A percentile compares a stretch with the other conserved stretches of the same genome.
phyloP scores from a whole-genome alignment of 139 green algal genomes.

The Cymbomonas tetramitiformis region DNA sequence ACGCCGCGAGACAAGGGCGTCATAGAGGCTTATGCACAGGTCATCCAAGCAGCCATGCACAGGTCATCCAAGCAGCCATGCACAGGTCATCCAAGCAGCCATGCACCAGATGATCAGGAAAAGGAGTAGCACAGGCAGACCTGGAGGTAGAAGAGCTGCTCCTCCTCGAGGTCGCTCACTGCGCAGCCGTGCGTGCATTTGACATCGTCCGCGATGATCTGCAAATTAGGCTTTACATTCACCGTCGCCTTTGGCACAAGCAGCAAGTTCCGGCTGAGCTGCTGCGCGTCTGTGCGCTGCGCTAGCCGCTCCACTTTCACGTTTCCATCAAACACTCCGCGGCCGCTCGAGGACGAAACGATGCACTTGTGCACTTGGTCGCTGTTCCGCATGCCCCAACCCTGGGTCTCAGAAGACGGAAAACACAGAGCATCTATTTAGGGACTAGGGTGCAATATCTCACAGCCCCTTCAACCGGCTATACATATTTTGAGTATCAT shows the following conservation, averaged over 20 bases:
- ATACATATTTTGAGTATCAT: too few species aligned
- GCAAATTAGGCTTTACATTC: slow-evolving; percentile 94
- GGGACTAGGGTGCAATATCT: too few species aligned
- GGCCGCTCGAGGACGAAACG: slow-evolving; percentile 44
- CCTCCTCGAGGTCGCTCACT: slow-evolving; percentile 86
- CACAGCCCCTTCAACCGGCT: too few species aligned
- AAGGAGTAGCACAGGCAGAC: too few species aligned
- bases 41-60: too few species aligned
- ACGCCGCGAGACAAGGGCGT: too few species aligned
- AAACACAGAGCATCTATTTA: too few species aligned
- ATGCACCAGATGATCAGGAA: slow-evolving; percentile 11
- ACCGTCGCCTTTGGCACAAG: slow-evolving; percentile 78
- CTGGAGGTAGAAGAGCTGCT: slow-evolving; percentile 97
- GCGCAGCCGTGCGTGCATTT: slow-evolving; percentile 94
- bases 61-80: too few species aligned
- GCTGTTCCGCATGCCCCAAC: too few species aligned
- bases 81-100: slow-evolving; percentile 5
- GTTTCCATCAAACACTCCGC: slow-evolving; percentile 93
- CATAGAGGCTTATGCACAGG: too few species aligned
- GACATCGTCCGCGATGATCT: slow-evolving; percentile 96
- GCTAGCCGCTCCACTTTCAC: slow-evolving; percentile 75
- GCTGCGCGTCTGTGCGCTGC: slow-evolving; percentile 84
- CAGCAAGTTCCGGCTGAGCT: slow-evolving; percentile 89
- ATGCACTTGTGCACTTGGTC: slow-evolving; percentile 98
- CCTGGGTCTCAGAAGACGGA: too few species aligned